Conservation (phyloP, 371 early-diverging fungal genomes). For the Apophysomyces variabilis region DNA sequence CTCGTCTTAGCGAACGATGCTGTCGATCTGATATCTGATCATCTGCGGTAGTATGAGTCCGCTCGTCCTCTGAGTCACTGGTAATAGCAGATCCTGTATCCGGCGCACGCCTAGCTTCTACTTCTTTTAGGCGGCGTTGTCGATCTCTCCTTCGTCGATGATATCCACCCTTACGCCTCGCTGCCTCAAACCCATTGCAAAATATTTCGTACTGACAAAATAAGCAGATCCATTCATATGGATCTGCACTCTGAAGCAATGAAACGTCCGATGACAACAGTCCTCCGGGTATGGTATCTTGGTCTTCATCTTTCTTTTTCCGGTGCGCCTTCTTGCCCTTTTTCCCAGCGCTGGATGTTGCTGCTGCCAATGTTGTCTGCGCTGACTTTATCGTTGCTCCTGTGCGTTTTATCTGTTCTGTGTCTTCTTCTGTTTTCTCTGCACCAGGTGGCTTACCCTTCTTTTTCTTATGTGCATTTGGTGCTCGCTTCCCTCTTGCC, state of each 20-base stretch:
- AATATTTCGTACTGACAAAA: slow-evolving; percentile 27
- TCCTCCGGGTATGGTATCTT: neutral
- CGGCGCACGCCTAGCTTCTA: slow-evolving; percentile 24
- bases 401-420: slow-evolving; percentile 2
- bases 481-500: slow-evolving; percentile 1
- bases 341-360: neutral
- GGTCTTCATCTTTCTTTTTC: slow-evolving; percentile 12
- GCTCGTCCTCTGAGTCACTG: slow-evolving; percentile 22
- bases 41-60: neutral
- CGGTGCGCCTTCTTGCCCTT: slow-evolving; percentile 16
- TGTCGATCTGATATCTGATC: slow-evolving; percentile 3
- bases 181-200: slow-evolving; percentile 16
- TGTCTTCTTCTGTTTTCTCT: neutral
- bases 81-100: slow-evolving; percentile 14
- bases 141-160: slow-evolving; percentile 34
- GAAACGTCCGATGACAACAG: slow-evolving; percentile 15
- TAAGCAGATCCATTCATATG: slow-evolving; percentile 24
- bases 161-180: slow-evolving; percentile 29
- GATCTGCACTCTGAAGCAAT: slow-evolving; percentile 15
- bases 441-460: slow-evolving; percentile 3
- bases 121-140: slow-evolving; percentile 32
- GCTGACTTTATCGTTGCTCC: neutral
- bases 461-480: slow-evolving; percentile 5
- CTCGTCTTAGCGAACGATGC: slow-evolving; percentile 1
- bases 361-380: neutral